phyloP scores from a whole-genome alignment of 805 yeast genomes.

The Wickerhamiella azymoides region DNA sequence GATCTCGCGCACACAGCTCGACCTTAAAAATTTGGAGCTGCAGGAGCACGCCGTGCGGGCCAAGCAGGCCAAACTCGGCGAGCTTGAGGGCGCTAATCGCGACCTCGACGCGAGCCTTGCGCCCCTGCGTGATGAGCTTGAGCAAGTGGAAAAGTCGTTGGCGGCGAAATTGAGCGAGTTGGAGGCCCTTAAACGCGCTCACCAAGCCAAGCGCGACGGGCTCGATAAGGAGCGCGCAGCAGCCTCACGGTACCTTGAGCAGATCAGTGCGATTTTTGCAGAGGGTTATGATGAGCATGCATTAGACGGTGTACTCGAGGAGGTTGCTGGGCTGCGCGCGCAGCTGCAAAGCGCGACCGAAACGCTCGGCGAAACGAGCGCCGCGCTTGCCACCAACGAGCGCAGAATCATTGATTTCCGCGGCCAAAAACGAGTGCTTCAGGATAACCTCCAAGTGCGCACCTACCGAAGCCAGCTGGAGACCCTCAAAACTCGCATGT shows the following conservation, averaged over 20 bases:
- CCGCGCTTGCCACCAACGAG: not conserved
- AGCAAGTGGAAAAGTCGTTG: not conserved
- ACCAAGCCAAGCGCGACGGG: no score
- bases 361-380: constrained; percentile 21
- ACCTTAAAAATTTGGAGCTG: constrained; percentile 10
- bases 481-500: constrained; percentile 29
- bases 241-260: no score
- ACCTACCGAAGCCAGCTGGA: constrained; percentile 30
- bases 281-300: no score
- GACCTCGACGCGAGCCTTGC: not conserved
- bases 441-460: constrained; percentile 49
- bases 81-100: constrained; percentile 6
- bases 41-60: constrained; percentile 9
- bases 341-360: not conserved
- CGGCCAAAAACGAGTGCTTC: constrained; percentile 46
- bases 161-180: not conserved
- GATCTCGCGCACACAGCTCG: constrained; percentile 6
- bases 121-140: not conserved
- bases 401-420: constrained; percentile 32
- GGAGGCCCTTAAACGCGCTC: not conserved
- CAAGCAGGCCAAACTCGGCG: constrained; percentile 1
- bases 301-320: no score
- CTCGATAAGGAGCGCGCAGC: no score
- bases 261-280: no score
- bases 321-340: not conserved